phyloP scores from a whole-genome alignment of 495 filamentous ascomycete genomes.

The Filosporella fistucella region DNA sequence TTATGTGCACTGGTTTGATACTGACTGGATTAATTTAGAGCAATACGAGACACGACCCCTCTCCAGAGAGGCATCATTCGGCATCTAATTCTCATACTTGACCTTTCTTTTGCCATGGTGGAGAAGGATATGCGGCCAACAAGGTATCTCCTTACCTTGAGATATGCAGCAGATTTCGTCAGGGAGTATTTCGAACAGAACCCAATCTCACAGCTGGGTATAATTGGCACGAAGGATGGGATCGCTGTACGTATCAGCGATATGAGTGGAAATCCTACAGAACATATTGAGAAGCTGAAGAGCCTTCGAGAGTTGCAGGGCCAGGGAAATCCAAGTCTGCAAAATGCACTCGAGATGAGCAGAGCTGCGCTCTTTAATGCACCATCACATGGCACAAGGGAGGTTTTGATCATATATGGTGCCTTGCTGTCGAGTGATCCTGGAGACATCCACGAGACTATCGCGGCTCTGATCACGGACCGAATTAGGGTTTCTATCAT shows the following conservation, averaged over 20 bases:
- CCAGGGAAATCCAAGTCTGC: slow-evolving; percentile 82
- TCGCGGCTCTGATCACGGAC: slow-evolving; percentile 67
- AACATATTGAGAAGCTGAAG: slow-evolving; percentile 76
- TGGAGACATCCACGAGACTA: slow-evolving; percentile 91
- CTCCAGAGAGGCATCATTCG: slow-evolving; percentile 95
- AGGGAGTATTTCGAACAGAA: slow-evolving; percentile 98
- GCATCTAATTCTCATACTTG: slow-evolving; percentile 86
- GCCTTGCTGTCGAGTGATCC: slow-evolving; percentile 87
- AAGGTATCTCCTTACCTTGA: slow-evolving; percentile 74
- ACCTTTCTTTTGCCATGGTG: slow-evolving; percentile 87
- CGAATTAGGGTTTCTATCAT: slow-evolving; percentile 83
- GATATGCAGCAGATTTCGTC: slow-evolving; percentile 83
- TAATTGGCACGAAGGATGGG: slow-evolving; percentile 89
- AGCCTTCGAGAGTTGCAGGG: slow-evolving; percentile 71
- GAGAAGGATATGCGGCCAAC: slow-evolving; percentile 93
- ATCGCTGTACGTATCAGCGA: slow-evolving; percentile 80
- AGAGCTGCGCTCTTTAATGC: slow-evolving; percentile 85
- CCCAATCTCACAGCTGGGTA: slow-evolving; percentile 91
- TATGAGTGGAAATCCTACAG: slow-evolving; percentile 84
- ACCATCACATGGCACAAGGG: slow-evolving; percentile 86
- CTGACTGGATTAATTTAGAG: slow-evolving; percentile 8
- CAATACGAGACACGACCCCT: slow-evolving; percentile 88
- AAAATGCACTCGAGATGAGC: slow-evolving; percentile 95
- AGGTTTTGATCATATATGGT: slow-evolving; percentile 88
- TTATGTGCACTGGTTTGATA: background rate